Evolutionary conservation across 2,329 filamentous ascomycete genomes (phyloP), one percentile per base, ranked within the genome.

Genomic region (Alternaria infectoria): DNA sequence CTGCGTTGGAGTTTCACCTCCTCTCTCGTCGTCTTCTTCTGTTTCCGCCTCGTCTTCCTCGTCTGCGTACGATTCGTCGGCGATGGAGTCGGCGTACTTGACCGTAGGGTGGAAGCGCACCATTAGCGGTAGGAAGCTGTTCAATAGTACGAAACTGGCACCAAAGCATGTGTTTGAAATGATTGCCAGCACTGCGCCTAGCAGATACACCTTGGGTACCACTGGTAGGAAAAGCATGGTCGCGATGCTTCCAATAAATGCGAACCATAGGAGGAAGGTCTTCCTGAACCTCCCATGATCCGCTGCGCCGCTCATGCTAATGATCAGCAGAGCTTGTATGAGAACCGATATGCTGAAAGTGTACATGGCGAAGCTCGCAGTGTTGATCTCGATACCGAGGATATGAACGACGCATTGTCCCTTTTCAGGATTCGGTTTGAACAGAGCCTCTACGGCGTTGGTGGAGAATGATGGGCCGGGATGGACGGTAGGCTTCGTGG

Each of bases 341-440:
- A 97, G 81, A 2, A 99, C 96, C 77, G 93, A 96, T 74, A 96
- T 84, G 61, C 93, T 97, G 81, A 99, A 99, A 2, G 93, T 97
- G 81, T 98, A 98, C 93, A 98, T 97, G 77, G 93, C 95, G 79
- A 98, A 97, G 79, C 92, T 96, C 36, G 95, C 94, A 1, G 95
- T 97, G 80, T 98, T 98, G 82, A 99, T 90, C 74, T 97, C 90
- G 63, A 91, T 80, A 6, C 95, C 95, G 23, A 97, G 83, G 6
- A 98, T 84, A 67, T 90, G 88, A 62, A 98, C 89, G 63, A 98
- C 84, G 76, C 96, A 99, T 77, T 96, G 93, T 57, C 69, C 75
- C 21, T 69, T 70, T 5, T 79, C 77, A 30, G 68, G 69, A 25
- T 69, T 59, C n/a, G 76, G 72, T n/a, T 45, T 65, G 47, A 68